Evolutionary conservation across 2,329 filamentous ascomycete species (phyloP), one percentile per base, ranked within the genome.

Genomic region (Grosmannia penicillata): DNA sequence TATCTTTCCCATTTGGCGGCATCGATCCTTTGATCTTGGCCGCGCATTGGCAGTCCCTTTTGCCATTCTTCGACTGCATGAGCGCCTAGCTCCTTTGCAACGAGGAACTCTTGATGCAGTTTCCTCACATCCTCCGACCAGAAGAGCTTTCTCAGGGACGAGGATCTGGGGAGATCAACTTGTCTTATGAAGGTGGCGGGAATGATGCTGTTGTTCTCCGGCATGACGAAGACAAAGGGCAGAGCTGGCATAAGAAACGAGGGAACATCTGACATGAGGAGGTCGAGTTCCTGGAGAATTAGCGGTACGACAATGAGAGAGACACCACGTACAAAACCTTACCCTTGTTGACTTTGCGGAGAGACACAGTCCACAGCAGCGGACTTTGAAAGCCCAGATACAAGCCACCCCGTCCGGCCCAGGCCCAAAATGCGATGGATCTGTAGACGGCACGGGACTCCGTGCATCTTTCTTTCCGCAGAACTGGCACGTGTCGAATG

Each of bases 11-110:
- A 89, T 36, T 79, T 72, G 22, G 72, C 66, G 23, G 72, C 67
- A 51, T 82, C 75, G 10, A 62, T 65, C 47, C 75, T 68, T 35
- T 65, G 59, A 42, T 73, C 65, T 48, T 71, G 72, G 9, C 81
- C 79, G 41, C 72, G 67, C 22, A 60, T 61, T 31, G 75, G 70
- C 4, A 91, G 66, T 9, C 82, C 82, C 56, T 87, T 87, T 23
- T 76, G 63, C 82, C 83, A 91, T 54, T 87, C 82, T 47, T 84
- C 78, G 4, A 71, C 68, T 10, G 78, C 72, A 30, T 77, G 76
- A 32, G 66, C 49, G n/a, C 82, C 80, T 47, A 83, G 66, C n/a
- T 62, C 57, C 48, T 73, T 72, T 38, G 77, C 80, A 6, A 72
- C 62, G 31, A 71, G 60, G 47, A 83, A 74, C 49, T 83, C 75